These are phyloP conservation scores for Limonium bicolor DNA, from an alignment of 148 eudicot species.

Conservation along the genomic window DNA sequence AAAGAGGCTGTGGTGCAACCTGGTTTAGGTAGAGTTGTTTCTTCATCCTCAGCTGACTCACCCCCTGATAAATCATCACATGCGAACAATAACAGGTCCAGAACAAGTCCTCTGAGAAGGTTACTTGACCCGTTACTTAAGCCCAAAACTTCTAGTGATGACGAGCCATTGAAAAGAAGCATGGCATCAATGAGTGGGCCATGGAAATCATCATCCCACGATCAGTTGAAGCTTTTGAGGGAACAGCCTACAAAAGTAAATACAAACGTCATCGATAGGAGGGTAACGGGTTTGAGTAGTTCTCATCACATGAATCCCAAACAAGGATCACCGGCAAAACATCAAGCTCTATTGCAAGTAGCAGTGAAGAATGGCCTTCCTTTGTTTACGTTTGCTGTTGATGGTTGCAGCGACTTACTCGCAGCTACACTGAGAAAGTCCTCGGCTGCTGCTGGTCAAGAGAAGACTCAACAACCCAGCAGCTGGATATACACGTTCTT, in stretches of 20 bases:
- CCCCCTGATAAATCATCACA: constrained; percentile 17
- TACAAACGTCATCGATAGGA: constrained; percentile 12
- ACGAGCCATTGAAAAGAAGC: constrained; percentile 23
- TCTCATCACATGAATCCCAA: constrained; percentile 12
- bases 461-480: constrained; percentile 19
- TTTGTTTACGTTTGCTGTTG: constrained; percentile 60
- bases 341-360: constrained; percentile 65
- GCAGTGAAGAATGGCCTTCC: constrained; percentile 77
- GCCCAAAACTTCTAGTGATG: constrained; percentile 27
- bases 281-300: constrained; percentile 7
- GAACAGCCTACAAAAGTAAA: constrained; percentile 15
- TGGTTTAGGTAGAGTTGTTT: constrained; percentile 14
- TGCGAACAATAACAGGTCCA: constrained; percentile 21
- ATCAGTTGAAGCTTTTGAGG: constrained; percentile 13
- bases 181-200: constrained; percentile 8
- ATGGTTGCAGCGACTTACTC: constrained; percentile 37
- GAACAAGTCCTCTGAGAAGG: constrained; percentile 78
- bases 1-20: constrained; percentile 16
- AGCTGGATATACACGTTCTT: constrained; percentile 68
- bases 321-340: constrained; percentile 17
- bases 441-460: constrained; percentile 19
- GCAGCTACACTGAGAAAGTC: constrained; percentile 58
- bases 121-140: constrained; percentile 66
- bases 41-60: constrained; percentile 13
- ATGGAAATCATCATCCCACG: constrained; percentile 16